Evolutionary conservation across 352 stramenopile species (phyloP).

Genomic region (Phytophthora macrochlamydospora): DNA sequence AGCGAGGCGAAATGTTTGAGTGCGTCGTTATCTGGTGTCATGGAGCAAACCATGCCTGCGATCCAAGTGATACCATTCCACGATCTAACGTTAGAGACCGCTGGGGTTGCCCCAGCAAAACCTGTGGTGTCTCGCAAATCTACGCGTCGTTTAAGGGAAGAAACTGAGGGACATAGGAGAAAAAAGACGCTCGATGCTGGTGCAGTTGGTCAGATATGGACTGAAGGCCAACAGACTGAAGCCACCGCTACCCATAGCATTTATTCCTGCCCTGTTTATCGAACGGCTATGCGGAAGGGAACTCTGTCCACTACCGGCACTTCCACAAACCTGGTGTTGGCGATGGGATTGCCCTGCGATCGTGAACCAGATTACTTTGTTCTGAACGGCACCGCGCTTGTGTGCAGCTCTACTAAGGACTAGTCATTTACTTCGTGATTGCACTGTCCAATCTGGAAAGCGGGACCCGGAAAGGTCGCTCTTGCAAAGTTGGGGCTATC

Average conservation of each 20-base stretch:
- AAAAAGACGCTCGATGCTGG: not conserved
- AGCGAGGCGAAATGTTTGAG: slow-evolving; percentile 54
- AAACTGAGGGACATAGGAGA: not conserved
- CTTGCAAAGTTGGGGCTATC: no score
- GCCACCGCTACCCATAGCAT: slow-evolving; percentile 6
- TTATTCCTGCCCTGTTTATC: slow-evolving; percentile 94
- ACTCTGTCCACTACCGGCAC: slow-evolving; percentile 93
- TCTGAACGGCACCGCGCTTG: slow-evolving; percentile 87
- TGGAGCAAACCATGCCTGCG: slow-evolving; percentile 79
- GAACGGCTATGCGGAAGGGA: slow-evolving; percentile 87
- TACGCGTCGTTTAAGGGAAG: no score
- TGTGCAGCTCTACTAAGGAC: slow-evolving; percentile 61
- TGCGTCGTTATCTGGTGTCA: slow-evolving; percentile 55
- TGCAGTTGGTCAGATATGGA: no score
- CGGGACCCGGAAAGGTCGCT: no score
- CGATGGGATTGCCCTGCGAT: slow-evolving; percentile 87
- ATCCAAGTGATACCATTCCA: slow-evolving; percentile 84
- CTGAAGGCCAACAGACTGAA: not conserved
- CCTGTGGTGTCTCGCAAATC: not conserved
- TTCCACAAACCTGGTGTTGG: slow-evolving; percentile 93
- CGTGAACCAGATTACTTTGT: slow-evolving; percentile 82
- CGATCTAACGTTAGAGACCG: slow-evolving; percentile 10
- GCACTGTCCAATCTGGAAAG: no score
- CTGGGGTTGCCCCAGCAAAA: not conserved
- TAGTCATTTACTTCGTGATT: not conserved